phyloP scores from a whole-genome alignment of 2,329 filamentous ascomycete species.

The Curvularia verruculosa region DNA sequence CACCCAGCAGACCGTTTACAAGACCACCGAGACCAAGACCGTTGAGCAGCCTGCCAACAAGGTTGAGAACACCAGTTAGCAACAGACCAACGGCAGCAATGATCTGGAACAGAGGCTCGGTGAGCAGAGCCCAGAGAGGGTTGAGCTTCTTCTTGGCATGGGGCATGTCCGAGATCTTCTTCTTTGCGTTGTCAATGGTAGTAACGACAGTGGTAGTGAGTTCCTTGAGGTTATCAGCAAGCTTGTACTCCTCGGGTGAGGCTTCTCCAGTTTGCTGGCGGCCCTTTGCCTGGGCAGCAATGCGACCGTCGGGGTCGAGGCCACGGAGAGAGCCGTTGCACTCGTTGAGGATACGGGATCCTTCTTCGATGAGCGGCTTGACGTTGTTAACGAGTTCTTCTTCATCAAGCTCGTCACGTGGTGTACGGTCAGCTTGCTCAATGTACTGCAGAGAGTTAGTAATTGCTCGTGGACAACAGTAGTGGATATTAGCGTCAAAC shows the following conservation, averaged over 20 bases:
- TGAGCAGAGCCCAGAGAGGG: conserved; percentile 82
- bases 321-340: conserved; percentile 86
- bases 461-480: background rate
- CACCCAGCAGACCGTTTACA: conserved; percentile 78
- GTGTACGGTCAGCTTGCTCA: conserved; percentile 77
- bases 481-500: conserved; percentile 24
- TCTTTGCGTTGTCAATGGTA: conserved; percentile 86
- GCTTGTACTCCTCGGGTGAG: conserved; percentile 79
- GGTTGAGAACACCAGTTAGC: conserved; percentile 79
- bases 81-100: conserved; percentile 85
- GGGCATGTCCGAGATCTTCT: conserved; percentile 88
- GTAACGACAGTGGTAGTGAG: conserved; percentile 80
- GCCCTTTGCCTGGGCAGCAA: conserved; percentile 83
- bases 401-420: conserved; percentile 87
- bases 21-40: conserved; percentile 83
- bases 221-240: conserved; percentile 86
- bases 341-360: conserved; percentile 79
- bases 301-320: conserved; percentile 86
- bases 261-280: conserved; percentile 76
- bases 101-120: conserved; percentile 90
- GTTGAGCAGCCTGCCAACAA: conserved; percentile 80
- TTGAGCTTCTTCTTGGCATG: conserved; percentile 95
- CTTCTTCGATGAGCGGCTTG: conserved; percentile 87
- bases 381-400: conserved; percentile 86
- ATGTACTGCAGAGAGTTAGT: conserved; percentile 64